A percentile compares a stretch with the other conserved stretches of the same genome.
These are phyloP conservation scores for Diplodia scrobiculata DNA, from an alignment of 2,329 filamentous ascomycete genomes.

Conservation along the genomic window DNA sequence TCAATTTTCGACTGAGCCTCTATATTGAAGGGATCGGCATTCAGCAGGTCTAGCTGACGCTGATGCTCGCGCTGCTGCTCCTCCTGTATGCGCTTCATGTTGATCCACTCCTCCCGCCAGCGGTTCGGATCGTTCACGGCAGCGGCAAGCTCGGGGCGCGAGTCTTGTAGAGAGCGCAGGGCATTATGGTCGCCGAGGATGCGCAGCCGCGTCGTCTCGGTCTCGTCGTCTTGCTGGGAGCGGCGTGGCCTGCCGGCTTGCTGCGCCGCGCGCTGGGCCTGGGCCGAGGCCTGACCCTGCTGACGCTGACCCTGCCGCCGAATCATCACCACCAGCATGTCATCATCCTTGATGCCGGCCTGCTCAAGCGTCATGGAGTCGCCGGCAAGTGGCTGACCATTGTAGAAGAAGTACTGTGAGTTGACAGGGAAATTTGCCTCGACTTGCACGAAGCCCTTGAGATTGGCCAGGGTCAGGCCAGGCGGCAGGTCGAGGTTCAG, in stretches of 20 bases:
- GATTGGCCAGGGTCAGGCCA: conserved; percentile 78
- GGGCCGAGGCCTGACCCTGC: conserved; percentile 2
- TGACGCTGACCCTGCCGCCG: conserved; percentile 36
- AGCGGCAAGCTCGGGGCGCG: conserved; percentile 74
- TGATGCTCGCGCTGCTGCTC: conserved; percentile 68
- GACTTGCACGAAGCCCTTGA: conserved; percentile 85
- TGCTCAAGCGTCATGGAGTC: conserved; percentile 79
- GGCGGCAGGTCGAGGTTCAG: conserved; percentile 79
- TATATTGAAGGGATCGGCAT: conserved; percentile 90
- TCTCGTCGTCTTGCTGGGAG: conserved; percentile 51
- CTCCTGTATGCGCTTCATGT: conserved; percentile 69
- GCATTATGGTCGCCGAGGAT: conserved; percentile 76
- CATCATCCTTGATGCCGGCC: conserved; percentile 78
- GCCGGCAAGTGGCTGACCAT: conserved; percentile 77
- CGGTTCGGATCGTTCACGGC: conserved; percentile 73
- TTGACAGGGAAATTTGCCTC: conserved; percentile 73
- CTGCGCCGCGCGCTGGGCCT: background rate
- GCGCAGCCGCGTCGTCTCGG: conserved; percentile 79
- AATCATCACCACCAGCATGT: conserved; percentile 89
- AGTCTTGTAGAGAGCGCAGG: conserved; percentile 68
- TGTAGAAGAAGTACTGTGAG: conserved; percentile 85
- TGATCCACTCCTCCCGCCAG: conserved; percentile 72
- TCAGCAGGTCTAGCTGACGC: conserved; percentile 79
- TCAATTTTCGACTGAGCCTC: conserved; percentile 91
- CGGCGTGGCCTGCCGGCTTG: conserved; percentile 11